Evolutionary conservation across 495 filamentous ascomycete species (phyloP).

Genomic region (Polyplosphaeria fusca): DNA sequence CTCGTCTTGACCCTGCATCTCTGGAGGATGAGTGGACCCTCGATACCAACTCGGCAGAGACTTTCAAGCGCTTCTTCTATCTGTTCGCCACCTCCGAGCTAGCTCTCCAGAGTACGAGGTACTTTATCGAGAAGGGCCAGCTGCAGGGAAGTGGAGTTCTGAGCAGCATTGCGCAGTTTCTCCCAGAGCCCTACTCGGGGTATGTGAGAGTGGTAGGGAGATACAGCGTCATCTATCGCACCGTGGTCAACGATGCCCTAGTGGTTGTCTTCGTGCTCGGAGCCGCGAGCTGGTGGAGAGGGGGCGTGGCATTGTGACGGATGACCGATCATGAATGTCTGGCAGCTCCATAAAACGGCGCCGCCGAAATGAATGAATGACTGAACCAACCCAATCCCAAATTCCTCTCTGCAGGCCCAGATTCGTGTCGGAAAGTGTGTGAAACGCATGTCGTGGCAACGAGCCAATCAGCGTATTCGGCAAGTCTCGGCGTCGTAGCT

Average conservation of each 20-base stretch:
- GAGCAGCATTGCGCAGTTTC: conserved; percentile 53
- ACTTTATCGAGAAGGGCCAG: conserved; percentile 58
- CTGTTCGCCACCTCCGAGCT: conserved; percentile 80
- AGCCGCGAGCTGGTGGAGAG: conserved; percentile 62
- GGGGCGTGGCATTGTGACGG: conserved; percentile 9
- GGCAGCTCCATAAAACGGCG: neutral
- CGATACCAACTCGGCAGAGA: conserved; percentile 23
- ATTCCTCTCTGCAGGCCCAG: neutral
- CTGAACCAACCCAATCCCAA: neutral
- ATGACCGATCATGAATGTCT: no score
- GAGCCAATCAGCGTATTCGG: neutral
- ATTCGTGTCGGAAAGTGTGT: no score
- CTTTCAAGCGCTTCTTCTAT: conserved; percentile 54
- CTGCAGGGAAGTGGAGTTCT: conserved; percentile 50
- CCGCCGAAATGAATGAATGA: no score
- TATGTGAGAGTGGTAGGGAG: conserved; percentile 59
- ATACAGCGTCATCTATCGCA: conserved; percentile 66
- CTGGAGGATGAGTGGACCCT: conserved; percentile 34
- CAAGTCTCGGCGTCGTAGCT: neutral
- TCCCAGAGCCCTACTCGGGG: conserved; percentile 56
- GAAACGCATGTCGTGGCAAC: neutral
- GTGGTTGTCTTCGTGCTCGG: conserved; percentile 77
- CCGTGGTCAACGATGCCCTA: conserved; percentile 62
- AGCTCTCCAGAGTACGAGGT: conserved; percentile 63
- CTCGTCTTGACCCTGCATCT: conserved; percentile 42